A percentile compares a stretch with the other conserved stretches of the same genome.
These are phyloP conservation scores for Chlorella vulgaris DNA, from an alignment of 139 green algal genomes.

Conservation along the genomic window DNA sequence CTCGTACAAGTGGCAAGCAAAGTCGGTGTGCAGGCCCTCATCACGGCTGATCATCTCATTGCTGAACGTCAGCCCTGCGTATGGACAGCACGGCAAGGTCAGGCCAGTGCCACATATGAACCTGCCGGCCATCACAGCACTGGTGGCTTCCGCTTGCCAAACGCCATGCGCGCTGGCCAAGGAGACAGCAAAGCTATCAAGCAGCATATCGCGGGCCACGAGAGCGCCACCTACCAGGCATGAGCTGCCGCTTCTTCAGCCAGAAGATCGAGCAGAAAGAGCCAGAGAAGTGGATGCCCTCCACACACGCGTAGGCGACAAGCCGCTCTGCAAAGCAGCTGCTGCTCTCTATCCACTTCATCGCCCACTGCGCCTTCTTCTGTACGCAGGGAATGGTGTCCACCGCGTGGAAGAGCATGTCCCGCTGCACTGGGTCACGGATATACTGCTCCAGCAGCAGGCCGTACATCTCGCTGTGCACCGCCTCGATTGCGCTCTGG, in stretches of 20 bases:
- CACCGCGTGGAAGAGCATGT: conserved; percentile 66
- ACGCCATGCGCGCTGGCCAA: too few species aligned
- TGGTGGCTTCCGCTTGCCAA: background rate
- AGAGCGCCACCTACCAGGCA: conserved; percentile 58
- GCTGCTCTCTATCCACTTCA: conserved; percentile 88
- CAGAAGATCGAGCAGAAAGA: conserved; percentile 85
- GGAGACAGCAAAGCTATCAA: too few species aligned
- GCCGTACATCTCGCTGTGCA: conserved; percentile 85
- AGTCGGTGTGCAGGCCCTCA: conserved; percentile 82
- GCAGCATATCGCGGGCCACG: too few species aligned
- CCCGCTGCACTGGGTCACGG: conserved; percentile 52
- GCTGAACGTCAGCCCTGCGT: conserved; percentile 75
- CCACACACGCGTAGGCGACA: conserved; percentile 80
- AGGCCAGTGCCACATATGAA: background rate
- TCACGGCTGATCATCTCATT: conserved; percentile 85
- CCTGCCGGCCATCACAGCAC: background rate
- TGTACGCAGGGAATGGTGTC: conserved; percentile 67
- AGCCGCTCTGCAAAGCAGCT: conserved; percentile 72
- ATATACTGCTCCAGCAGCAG: conserved; percentile 79
- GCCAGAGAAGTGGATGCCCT: conserved; percentile 81
- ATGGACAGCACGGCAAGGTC: background rate
- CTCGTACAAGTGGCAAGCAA: conserved; percentile 75
- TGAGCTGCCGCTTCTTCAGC: conserved; percentile 79
- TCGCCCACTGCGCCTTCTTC: conserved; percentile 96
- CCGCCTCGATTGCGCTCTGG: conserved; percentile 90